A percentile compares a stretch with the other conserved stretches of the same genome.
These are phyloP conservation scores for Globisporangium emineosum DNA, from an alignment of 352 stramenopile species.

Conservation along the genomic window DNA sequence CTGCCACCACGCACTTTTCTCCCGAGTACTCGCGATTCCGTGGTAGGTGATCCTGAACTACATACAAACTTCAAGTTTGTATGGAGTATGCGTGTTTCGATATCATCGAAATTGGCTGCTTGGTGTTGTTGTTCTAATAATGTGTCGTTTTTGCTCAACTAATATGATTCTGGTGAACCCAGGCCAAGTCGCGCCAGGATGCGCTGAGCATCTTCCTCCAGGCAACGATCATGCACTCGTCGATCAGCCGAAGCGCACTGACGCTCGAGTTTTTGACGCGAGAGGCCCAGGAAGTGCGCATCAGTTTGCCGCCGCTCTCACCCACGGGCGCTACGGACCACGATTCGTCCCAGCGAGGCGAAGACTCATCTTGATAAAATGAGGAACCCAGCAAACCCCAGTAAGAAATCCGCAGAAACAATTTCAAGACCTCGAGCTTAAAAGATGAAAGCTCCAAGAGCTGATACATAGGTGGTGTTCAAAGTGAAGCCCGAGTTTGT, in stretches of 20 bases:
- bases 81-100: not conserved
- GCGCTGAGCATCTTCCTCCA: slow-evolving; percentile 77
- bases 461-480: not conserved
- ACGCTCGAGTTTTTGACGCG: slow-evolving; percentile 80
- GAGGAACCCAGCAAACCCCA: not conserved
- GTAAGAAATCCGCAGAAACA: slow-evolving; percentile 1
- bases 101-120: not conserved
- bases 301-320: slow-evolving; percentile 79
- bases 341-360: slow-evolving; percentile 33
- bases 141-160: not conserved
- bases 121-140: slow-evolving; percentile 1
- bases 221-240: slow-evolving; percentile 80
- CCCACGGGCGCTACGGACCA: slow-evolving; percentile 24
- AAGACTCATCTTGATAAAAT: slow-evolving; percentile 36
- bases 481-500: not conserved
- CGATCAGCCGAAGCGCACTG: slow-evolving; percentile 57
- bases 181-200: slow-evolving; percentile 72
- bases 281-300: slow-evolving; percentile 69
- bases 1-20: slow-evolving; percentile 72
- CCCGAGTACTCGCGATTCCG: slow-evolving; percentile 57
- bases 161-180: not conserved
- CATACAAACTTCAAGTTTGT: slow-evolving; percentile 3
- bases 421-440: not conserved
- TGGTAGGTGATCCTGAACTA: slow-evolving; percentile 27
- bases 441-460: not conserved